Conservation (phyloP, 225 moss, liverwort and hornwort genomes). For the Rhytidiadelphus loreus region DNA sequence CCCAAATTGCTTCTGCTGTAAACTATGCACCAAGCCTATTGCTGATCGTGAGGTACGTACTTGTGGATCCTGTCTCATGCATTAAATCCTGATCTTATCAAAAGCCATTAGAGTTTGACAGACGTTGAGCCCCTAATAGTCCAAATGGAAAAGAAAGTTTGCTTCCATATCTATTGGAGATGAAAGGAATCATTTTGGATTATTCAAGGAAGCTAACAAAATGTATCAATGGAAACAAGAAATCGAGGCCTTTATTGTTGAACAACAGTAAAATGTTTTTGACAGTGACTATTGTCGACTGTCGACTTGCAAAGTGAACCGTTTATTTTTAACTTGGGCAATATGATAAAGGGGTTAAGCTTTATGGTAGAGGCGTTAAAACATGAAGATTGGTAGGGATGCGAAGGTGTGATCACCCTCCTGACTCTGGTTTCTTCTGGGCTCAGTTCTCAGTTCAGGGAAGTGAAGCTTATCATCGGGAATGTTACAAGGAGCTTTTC, state of each 20-base stretch:
- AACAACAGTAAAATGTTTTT: not conserved
- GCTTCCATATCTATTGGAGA: not conserved
- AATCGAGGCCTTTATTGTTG: not conserved
- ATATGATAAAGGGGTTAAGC: not conserved
- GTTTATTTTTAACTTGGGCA: not conserved
- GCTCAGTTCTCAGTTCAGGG: slow-evolving; percentile 87
- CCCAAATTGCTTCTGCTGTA: slow-evolving; percentile 80
- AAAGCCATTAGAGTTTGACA: not conserved
- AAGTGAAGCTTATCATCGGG: slow-evolving; percentile 77
- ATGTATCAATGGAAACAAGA: not conserved
- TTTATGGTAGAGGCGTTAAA: not conserved
- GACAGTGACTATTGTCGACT: not conserved
- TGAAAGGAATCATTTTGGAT: not conserved
- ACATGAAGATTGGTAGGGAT: not conserved
- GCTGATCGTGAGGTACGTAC: slow-evolving; percentile 68
- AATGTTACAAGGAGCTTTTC: slow-evolving; percentile 92
- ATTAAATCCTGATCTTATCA: not conserved
- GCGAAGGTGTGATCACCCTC: not conserved
- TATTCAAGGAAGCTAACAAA: not conserved
- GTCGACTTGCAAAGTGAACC: not conserved
- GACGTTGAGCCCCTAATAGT: not conserved
- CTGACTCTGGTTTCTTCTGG: not conserved
- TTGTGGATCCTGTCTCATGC: not conserved
- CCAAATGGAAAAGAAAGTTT: not conserved
- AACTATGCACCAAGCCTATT: slow-evolving; percentile 67